Conservation (phyloP, 192 early-diverging fungal species). For the Coemansia furcata region DNA sequence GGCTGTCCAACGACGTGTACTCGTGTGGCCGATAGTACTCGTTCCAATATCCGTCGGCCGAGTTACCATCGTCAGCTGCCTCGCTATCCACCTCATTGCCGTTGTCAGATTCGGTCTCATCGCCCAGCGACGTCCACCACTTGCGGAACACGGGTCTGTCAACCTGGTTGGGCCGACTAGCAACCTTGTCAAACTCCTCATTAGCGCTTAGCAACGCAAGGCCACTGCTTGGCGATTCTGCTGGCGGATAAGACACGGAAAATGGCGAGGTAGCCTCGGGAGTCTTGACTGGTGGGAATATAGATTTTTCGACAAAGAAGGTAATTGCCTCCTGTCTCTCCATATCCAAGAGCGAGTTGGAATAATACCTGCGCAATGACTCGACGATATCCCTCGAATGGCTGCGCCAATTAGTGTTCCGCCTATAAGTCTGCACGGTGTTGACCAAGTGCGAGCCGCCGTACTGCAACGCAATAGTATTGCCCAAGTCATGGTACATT, state of each 20-base stretch:
- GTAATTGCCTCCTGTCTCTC: constrained; percentile 98
- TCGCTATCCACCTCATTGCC: constrained; percentile 15
- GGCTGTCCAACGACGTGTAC: constrained; percentile 70
- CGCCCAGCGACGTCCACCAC: constrained; percentile 44
- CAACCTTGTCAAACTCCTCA: neutral
- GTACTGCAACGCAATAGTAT: constrained; percentile 94
- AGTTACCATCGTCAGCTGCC: constrained; percentile 17
- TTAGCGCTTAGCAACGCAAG: neutral
- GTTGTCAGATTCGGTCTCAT: neutral
- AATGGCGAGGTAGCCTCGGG: neutral
- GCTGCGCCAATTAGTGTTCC: constrained; percentile 91
- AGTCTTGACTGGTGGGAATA: constrained; percentile 8
- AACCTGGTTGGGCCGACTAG: constrained; percentile 33
- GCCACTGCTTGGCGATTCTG: neutral
- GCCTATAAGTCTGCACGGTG: constrained; percentile 96
- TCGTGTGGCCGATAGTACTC: constrained; percentile 84
- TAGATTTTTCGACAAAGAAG: constrained; percentile 63
- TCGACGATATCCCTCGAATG: constrained; percentile 97
- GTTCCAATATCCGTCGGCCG: constrained; percentile 65
- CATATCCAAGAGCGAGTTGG: constrained; percentile 91
- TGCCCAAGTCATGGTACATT: constrained; percentile 98
- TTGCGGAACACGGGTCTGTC: constrained; percentile 34
- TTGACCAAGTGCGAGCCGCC: constrained; percentile 98
- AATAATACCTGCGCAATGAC: constrained; percentile 86
- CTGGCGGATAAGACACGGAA: neutral